phyloP scores from a whole-genome alignment of 2,329 filamentous ascomycete genomes.

The Aureobasidium melanogenum region DNA sequence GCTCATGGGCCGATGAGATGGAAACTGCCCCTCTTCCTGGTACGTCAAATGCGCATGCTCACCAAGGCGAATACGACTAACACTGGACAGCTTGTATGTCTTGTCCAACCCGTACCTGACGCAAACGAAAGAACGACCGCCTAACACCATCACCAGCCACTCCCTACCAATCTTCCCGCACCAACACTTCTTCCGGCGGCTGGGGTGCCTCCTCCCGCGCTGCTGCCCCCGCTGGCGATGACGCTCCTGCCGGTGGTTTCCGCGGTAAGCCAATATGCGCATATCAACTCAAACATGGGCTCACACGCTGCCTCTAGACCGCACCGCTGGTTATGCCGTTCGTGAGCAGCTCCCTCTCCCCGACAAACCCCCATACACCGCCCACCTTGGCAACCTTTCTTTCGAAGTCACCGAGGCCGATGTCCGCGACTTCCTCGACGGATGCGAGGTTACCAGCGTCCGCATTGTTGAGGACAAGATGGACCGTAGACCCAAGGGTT shows the following conservation, averaged over 20 bases:
- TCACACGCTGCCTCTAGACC: conserved; percentile 20
- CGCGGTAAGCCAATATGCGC: not conserved
- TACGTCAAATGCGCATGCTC: not conserved
- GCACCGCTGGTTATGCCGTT: conserved; percentile 25
- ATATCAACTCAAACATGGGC: not conserved
- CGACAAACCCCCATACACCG: conserved; percentile 87
- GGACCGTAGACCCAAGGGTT: conserved; percentile 90
- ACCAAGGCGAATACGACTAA: not conserved
- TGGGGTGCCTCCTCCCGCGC: conserved; percentile 5
- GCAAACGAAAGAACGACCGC: not conserved
- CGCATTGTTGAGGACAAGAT: conserved; percentile 96
- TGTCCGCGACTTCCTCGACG: conserved; percentile 76
- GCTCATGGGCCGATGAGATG: conserved; percentile 99
- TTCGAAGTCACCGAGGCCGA: conserved; percentile 84
- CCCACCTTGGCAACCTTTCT: conserved; percentile 91
- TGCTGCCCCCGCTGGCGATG: not conserved
- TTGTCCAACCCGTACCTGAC: not conserved
- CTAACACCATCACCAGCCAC: not conserved
- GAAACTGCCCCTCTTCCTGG: conserved; percentile 44
- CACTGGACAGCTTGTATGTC: conserved; percentile 4
- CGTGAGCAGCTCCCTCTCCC: conserved; percentile 80
- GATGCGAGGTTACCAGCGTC: conserved; percentile 79
- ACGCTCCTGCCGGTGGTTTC: conserved; percentile 7
- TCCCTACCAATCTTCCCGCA: not conserved
- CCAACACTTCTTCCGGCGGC: conserved; percentile 1